Evolutionary conservation across 208 protist genomes (phyloP), one percentile per base, ranked within the genome.

Genomic region (Strigomonas culicis): DNA sequence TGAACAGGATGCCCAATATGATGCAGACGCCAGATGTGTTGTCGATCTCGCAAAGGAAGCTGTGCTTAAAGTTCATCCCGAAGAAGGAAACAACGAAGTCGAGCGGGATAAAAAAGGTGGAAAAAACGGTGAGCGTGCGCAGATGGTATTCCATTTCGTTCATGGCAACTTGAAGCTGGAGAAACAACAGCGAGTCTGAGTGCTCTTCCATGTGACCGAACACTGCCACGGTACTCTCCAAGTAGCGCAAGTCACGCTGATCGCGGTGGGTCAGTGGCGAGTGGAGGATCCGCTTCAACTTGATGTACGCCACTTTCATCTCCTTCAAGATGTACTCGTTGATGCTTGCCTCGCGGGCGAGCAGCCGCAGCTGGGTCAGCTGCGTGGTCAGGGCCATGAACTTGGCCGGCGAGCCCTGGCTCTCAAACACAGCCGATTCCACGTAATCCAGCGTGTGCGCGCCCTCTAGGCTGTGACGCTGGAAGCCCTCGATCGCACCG

Each of bases 41-140:
- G 34, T 39, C 52, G 17, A 61, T 27, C 19, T 61, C 36, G 21
- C 27, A 3, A 10, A 76, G 13, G 36, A 51, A 60, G 10, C 60
- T 41, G 52, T 60, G 8, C 17, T 60, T 34, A 46, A 86, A 82
- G 39, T 76, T 74, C 49, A 77, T 82, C 19, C 78, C 74, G 50
- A 73, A 77, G 46, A 69, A 77, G 1, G 73, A 75, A 51, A 68
- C 61, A 28, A 88, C 74, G 46, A 92, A 87, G 51, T 82, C 72
- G 1, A 88, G 59, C 3, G 85, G 74, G 10, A 85, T 84, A 53
- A 88, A 88, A 10, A 84, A 56, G 6, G 77, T 87, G 19, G 72
- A 82, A 52, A 92, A 92, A 28, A 88, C 64, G 11, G 85, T 85
- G 6, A 88, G 72, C 2, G 78, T 79, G 30, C 79, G 74, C 53